A percentile compares a stretch with the other conserved stretches of the same genome.
These are phyloP conservation scores for Avena insularis DNA, from an alignment of 176 grass and related monocot species.

Conservation along the genomic window DNA sequence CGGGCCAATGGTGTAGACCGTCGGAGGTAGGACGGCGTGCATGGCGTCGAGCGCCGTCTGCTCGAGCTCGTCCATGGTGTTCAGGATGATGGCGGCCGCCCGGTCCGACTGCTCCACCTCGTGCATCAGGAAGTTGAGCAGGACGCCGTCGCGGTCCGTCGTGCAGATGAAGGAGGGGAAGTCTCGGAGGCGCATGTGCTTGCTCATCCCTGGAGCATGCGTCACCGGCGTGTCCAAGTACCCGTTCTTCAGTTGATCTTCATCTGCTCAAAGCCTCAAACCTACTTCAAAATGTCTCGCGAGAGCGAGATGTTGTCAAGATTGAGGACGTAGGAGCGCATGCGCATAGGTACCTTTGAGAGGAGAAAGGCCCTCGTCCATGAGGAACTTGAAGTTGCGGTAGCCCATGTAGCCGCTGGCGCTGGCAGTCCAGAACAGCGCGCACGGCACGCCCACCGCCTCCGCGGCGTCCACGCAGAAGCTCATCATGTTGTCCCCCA, in stretches of 20 bases:
- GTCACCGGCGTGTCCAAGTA: not conserved
- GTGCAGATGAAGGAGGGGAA: conserved; percentile 24
- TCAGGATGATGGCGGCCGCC: not conserved
- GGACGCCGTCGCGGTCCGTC: not conserved
- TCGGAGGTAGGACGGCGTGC: not conserved
- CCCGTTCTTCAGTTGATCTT: not conserved
- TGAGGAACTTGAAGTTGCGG: conserved; percentile 39
- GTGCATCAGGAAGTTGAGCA: conserved; percentile 10
- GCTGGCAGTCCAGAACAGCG: conserved; percentile 56
- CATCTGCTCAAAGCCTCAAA: not conserved
- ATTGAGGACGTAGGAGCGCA: not conserved
- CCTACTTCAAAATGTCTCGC: too few species aligned
- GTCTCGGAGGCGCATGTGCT: conserved; percentile 5
- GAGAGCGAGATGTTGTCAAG: too few species aligned
- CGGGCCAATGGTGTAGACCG: too few species aligned
- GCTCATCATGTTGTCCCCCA: conserved; percentile 49
- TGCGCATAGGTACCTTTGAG: not conserved
- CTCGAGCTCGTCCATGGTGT: conserved; percentile 5
- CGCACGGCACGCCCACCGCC: conserved; percentile 39
- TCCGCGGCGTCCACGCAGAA: conserved; percentile 48
- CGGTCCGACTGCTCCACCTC: not conserved
- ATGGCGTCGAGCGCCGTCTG: not conserved
- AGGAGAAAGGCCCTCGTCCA: not conserved
- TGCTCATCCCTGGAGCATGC: not conserved
- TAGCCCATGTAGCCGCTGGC: conserved; percentile 55